Base-by-base conservation (phyloP, 495 filamentous ascomycete genomes). In the Lepidopterella palustris region DNA sequence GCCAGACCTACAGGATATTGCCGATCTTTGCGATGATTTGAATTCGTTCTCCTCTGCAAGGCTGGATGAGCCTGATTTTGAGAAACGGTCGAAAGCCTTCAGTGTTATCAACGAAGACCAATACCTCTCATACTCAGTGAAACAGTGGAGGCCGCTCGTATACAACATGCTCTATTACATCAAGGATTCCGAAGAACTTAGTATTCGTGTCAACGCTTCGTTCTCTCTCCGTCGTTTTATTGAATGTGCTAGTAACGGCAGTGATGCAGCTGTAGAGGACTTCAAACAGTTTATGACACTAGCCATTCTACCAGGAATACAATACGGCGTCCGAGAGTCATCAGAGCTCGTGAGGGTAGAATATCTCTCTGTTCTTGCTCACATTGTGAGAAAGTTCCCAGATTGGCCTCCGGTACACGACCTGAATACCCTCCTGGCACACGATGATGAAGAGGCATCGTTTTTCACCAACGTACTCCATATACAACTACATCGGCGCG, bases 401-500 rank as follows among this genome's bases (percentile, higher is more conserved):
- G 65, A 77, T 10, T 88, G 88, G 82, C 63, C 79, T 4, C 78
- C 83, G 45, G 80, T 96, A 40, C 76, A 79, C 29, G 95, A 96
- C 68, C 82, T 97, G 77, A 77, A 81, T 51, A 76, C 77, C 0
- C 79, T 98, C 23, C 81, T 92, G 29, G 82, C 85, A 31, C 82
- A 79, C 2, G 83, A 87, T 53, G 92, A 96, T 45, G 84, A 95
- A 39, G 90, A 97, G 67, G 87, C 90, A 2, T 93, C 87, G 6
- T 96, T 97, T 75, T 97, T 97, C 75, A 87, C 78, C 71, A 95
- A 96, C 62, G 82, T 96, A 40, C 78, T 97, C 13, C 90, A 95
- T 58, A 92, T 95, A 48, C 95, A 96, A 60, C 85, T 92, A 45
- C 87, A 93, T 56, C 84, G 90, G 63, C 88, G 95, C 62, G 80